phyloP scores from a whole-genome alignment of 2,329 filamentous ascomycete species.

The Rutstroemia sp. region DNA sequence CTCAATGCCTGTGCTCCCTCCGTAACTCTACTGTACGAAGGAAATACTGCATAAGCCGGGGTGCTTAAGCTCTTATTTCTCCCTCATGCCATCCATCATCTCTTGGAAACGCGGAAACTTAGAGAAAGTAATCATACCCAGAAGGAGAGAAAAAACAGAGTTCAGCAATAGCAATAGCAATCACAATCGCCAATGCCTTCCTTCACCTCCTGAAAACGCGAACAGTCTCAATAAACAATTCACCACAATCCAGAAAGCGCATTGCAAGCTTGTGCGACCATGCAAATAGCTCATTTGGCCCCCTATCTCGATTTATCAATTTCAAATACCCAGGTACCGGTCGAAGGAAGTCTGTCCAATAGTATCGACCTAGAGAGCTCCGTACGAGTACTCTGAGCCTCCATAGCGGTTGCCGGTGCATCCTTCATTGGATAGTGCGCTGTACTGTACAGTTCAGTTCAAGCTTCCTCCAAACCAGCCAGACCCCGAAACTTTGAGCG shows the following conservation, averaged over 20 bases:
- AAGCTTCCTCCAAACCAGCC: not conserved
- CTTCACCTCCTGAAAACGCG: conserved; percentile 31
- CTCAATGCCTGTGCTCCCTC: not conserved
- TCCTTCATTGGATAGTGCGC: not conserved
- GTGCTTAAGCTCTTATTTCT: no score
- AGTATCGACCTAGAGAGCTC: no score
- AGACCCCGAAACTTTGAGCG: not conserved
- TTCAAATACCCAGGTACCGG: not conserved
- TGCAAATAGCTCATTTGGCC: no score
- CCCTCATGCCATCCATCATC: not conserved
- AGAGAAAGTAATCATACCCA: no score
- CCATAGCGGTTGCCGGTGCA: not conserved
- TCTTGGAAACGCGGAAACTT: no score
- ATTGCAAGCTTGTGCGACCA: no score
- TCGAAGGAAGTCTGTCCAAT: not conserved
- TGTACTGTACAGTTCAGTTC: not conserved
- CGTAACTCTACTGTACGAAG: no score
- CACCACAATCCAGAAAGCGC: no score
- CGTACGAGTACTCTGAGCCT: no score
- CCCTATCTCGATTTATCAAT: not conserved
- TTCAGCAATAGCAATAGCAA: conserved; percentile 16
- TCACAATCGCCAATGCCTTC: conserved; percentile 33
- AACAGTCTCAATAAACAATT: conserved; percentile 17
- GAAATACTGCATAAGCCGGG: no score
- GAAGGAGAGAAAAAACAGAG: no score